These are phyloP conservation scores for Fremontodendron californicum DNA, from an alignment of 345 rosid species.

Conservation along the genomic window DNA sequence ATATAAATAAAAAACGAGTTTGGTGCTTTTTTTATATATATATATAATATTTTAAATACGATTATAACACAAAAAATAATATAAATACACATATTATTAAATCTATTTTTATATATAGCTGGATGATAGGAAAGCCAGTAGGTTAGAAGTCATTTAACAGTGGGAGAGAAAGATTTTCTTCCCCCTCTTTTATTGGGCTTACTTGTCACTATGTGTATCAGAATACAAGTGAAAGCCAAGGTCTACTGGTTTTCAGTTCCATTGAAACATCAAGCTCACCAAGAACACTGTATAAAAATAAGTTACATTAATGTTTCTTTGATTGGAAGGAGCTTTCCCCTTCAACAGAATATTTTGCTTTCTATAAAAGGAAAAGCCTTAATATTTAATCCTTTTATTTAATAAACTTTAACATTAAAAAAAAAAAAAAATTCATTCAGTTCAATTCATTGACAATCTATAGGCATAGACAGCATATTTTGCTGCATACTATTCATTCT, in stretches of 20 bases:
- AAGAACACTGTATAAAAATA: constrained; percentile 8
- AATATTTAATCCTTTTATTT: background rate
- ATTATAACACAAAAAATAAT: too few relatives aligned
- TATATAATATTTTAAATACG: too few relatives aligned
- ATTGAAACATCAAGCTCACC: constrained; percentile 24
- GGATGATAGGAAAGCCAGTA: too few relatives aligned
- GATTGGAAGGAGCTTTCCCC: constrained; percentile 33
- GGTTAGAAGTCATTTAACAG: constrained; percentile 8
- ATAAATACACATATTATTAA: too few relatives aligned
- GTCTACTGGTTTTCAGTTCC: constrained; percentile 3
- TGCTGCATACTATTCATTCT: background rate
- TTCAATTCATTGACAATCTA: background rate
- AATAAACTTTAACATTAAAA: background rate
- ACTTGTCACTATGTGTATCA: background rate
- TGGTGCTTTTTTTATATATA: too few relatives aligned
- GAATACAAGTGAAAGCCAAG: constrained; percentile 16
- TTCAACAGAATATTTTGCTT: background rate
- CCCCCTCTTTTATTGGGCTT: background rate
- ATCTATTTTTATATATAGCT: too few relatives aligned
- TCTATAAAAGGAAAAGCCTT: background rate
- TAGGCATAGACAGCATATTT: background rate
- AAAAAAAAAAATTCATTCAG: background rate
- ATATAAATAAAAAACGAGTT: too few relatives aligned
- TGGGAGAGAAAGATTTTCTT: background rate
- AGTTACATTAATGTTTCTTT: constrained; percentile 29